Evolutionary conservation across 148 eudicot genomes (phyloP).

Genomic region (Salicornia ramosissima): DNA sequence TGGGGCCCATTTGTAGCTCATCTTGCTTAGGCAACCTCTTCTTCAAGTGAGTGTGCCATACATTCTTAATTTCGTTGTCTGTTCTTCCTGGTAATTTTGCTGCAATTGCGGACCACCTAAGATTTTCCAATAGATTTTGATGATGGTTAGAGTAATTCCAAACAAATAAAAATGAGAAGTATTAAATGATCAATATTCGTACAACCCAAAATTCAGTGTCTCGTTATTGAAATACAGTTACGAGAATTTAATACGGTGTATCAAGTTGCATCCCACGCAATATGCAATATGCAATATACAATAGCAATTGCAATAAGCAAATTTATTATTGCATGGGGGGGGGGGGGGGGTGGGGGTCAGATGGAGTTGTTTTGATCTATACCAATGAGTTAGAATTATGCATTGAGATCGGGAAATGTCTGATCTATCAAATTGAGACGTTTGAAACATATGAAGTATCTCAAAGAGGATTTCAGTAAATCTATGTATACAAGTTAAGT

Average conservation of each 20-base stretch:
- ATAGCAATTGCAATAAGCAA: too few relatives aligned
- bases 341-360: too few relatives aligned
- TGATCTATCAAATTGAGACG: too few relatives aligned
- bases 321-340: neutral
- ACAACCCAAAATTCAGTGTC: neutral
- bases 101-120: conserved; percentile 81
- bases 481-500: too few relatives aligned
- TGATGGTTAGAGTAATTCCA: conserved; percentile 17
- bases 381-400: too few relatives aligned
- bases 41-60: conserved; percentile 76
- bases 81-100: conserved; percentile 68
- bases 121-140: conserved; percentile 2
- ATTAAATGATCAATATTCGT: neutral
- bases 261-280: conserved; percentile 16
- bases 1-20: neutral
- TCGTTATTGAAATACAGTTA: neutral
- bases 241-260: neutral
- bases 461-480: too few relatives aligned
- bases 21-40: conserved; percentile 32
- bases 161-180: neutral
- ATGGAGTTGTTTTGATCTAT: neutral
- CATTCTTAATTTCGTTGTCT: conserved; percentile 76
- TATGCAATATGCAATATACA: too few relatives aligned
- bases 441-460: too few relatives aligned
- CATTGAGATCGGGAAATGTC: too few relatives aligned